phyloP scores from a whole-genome alignment of 805 yeast species.

The Cyberlindnera mississippiensis region DNA sequence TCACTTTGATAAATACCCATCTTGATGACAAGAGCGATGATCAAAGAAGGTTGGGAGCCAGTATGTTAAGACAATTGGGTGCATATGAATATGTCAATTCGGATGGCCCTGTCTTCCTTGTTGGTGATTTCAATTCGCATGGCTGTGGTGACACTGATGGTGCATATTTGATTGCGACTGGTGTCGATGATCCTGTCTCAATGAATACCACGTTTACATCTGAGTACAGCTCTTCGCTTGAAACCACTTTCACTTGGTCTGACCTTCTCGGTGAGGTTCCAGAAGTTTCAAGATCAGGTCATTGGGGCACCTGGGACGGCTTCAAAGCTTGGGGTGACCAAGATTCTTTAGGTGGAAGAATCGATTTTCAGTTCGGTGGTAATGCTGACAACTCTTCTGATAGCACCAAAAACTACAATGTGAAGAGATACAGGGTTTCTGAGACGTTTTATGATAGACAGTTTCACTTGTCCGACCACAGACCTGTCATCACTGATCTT shows the following conservation, averaged over 20 bases:
- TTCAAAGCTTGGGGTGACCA: slow-evolving; percentile 28
- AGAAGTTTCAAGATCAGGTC: slow-evolving; percentile 30
- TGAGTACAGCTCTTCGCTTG: slow-evolving; percentile 18
- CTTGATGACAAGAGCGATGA: slow-evolving; percentile 38
- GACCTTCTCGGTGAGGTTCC: slow-evolving; percentile 28
- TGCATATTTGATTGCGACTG: slow-evolving; percentile 12
- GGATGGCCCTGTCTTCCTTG: slow-evolving; percentile 35
- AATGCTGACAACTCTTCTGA: slow-evolving; percentile 8
- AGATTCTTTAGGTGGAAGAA: slow-evolving; percentile 28
- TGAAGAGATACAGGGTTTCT: slow-evolving; percentile 26
- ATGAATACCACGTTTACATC: slow-evolving; percentile 21
- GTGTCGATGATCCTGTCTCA: slow-evolving; percentile 7
- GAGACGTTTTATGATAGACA: slow-evolving; percentile 35
- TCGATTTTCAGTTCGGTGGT: slow-evolving; percentile 39
- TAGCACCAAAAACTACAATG: slow-evolving; percentile 9
- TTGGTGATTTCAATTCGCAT: slow-evolving; percentile 43
- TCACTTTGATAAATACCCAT: slow-evolving; percentile 39
- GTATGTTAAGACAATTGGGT: slow-evolving; percentile 24
- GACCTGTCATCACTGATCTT: slow-evolving; percentile 36
- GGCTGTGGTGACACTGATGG: slow-evolving; percentile 8
- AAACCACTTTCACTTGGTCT: slow-evolving; percentile 24
- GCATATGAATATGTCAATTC: slow-evolving; percentile 35
- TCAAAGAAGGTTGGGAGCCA: slow-evolving; percentile 15
- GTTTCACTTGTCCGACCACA: slow-evolving; percentile 39
- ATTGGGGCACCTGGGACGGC: slow-evolving; percentile 39